Base-by-base conservation (phyloP, 768 basidiomycete species). In the Rhizopogon roseolus region DNA sequence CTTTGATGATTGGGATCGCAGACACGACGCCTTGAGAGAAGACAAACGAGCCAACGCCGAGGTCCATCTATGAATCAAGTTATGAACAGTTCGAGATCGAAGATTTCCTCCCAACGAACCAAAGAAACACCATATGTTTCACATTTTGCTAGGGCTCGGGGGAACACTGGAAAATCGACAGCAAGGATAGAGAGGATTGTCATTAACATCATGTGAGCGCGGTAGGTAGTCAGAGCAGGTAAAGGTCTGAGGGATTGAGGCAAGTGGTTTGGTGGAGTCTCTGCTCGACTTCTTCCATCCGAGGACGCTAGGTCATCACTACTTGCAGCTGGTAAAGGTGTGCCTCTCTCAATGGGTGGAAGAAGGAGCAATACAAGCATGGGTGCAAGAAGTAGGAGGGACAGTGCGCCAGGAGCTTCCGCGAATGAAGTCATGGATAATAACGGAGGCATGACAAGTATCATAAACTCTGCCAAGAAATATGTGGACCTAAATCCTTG, bases 31-130 rank as follows among this genome's bases (percentile, higher is more conserved):
- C 97, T 65, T 95, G 90, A 0, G 96, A 94, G 67, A 97, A 98
- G 11, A 98, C 92, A 59, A 99, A 98, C 1, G 95, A 93, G 11
- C 97, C 97, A 2, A 98, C 96, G 10, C 97, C 97, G 11, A 94
- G 71, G 64, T 99, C 97, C 97, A 98, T 99, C 96, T 99, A 57
- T 52, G 6, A 40, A 46, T 41, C 9, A 49, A 43, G 9, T 27
- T 34, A 34, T 55, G 17, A 45, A 16, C 34, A 32, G 5, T 39
- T 46, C 22, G 28, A 46, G 8, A 46, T 9, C 41, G 9, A 14
- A 10, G 28, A n/a, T 17, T 16, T 36, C 36, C 38, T 13, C 32
- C 17, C 51, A 64, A 69, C 80, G 54, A 48, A 97, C 96, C 71
- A 99, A 61, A n/a, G 94, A 97, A 1, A 92, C 90, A 0, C 97